Percentiles rank a stretch among this genome's conserved stretches.
Conservation (phyloP, 139 green algal species). For the Chlamydomonas sphaeroides region DNA sequence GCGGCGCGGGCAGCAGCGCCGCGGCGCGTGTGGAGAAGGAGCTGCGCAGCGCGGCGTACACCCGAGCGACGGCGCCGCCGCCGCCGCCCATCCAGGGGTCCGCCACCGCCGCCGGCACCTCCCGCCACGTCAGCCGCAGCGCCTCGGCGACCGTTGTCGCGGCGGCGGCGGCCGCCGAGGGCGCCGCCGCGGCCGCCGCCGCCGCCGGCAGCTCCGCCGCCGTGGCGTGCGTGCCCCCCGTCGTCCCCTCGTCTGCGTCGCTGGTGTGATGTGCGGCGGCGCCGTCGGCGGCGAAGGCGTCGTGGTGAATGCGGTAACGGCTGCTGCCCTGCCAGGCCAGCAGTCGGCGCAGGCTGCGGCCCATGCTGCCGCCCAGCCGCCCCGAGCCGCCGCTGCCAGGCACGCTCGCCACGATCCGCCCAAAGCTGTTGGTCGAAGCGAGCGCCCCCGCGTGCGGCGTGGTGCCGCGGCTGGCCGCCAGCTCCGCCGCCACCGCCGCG, state of each 20-base stretch:
- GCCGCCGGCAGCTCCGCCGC: background rate
- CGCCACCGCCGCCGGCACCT: background rate
- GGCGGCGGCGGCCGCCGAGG: too few species aligned
- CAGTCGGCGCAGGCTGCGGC: background rate
- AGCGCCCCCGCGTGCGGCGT: too few species aligned
- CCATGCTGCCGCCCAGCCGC: too few species aligned
- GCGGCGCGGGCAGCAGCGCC: too few species aligned
- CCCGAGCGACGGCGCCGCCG: background rate
- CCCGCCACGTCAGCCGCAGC: constrained; percentile 17
- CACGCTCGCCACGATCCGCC: too few species aligned
- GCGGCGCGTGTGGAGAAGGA: too few species aligned
- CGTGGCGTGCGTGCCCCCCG: background rate
- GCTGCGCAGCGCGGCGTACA: too few species aligned
- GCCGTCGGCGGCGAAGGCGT: background rate
- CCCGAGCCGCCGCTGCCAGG: background rate
- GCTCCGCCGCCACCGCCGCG: background rate
- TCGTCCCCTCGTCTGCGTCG: background rate
- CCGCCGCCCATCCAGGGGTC: background rate
- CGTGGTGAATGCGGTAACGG: constrained; percentile 1
- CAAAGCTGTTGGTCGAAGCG: too few species aligned
- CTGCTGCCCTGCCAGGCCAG: background rate
- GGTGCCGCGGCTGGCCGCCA: too few species aligned
- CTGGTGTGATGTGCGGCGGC: background rate
- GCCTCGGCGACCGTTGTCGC: background rate
- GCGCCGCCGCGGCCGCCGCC: background rate